Percentiles rank a stretch among this genome's conserved stretches.
Evolutionary conservation across 2,329 filamentous ascomycete species (phyloP).

Genomic region (Elsinoe batatas): DNA sequence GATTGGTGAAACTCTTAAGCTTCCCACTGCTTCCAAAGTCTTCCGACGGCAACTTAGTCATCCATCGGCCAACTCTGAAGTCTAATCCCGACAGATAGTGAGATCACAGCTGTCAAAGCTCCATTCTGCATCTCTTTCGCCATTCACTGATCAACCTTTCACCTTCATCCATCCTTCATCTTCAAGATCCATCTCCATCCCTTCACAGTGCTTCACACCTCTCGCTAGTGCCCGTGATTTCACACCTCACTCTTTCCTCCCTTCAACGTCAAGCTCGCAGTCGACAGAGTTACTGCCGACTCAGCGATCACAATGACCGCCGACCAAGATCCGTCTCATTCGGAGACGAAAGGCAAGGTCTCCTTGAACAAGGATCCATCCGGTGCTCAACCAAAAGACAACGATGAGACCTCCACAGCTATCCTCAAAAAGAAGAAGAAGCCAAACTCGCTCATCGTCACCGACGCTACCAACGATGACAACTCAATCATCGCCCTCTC

Average conservation of each 20-base stretch:
- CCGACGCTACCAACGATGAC: conserved; percentile 97
- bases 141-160: conserved; percentile 5
- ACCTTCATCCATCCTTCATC: conserved; percentile 4
- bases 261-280: background rate
- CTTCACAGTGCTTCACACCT: background rate
- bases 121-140: conserved; percentile 8
- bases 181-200: background rate
- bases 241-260: background rate
- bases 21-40: conserved; percentile 6
- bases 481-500: conserved; percentile 98
- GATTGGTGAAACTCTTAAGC: background rate
- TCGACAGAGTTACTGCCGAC: background rate
- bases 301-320: conserved; percentile 35
- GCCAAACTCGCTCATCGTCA: conserved; percentile 97
- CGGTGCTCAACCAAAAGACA: conserved; percentile 76
- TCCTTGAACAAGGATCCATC: conserved; percentile 67
- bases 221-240: background rate
- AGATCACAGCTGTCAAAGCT: conserved; percentile 13
- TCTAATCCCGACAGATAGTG: conserved; percentile 6
- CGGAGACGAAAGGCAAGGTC: conserved; percentile 35
- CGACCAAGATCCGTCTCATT: conserved; percentile 35
- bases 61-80: conserved; percentile 3
- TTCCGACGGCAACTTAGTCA: conserved; percentile 6
- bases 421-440: conserved; percentile 99
- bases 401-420: conserved; percentile 85